Evolutionary conservation across 2,329 filamentous ascomycete species (phyloP), one percentile per base, ranked within the genome.

Genomic region (Sclerotinia spermophila): DNA sequence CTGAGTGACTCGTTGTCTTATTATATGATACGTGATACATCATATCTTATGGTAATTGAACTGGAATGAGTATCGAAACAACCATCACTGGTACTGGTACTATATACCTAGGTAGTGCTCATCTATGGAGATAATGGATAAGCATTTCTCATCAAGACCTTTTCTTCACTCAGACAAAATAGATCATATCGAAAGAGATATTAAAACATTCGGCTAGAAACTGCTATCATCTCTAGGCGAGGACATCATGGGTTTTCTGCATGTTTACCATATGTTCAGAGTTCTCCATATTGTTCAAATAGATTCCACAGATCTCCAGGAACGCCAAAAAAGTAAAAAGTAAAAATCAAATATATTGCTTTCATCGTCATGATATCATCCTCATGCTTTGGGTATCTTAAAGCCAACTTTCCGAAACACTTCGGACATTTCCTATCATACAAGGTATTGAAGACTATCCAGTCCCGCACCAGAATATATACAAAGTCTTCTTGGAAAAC

Each of bases 361-460:
- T 62, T 53, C 48, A 19, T 62, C 15, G n/a, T 53, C 67, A 42
- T 68, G 24, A 42, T 58, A 51, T 42, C 24, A 55, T 62, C 45
- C 67, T 64, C 24, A 64, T 27, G 48, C 45, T 64, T 64, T 38
- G 58, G 58, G 67, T 53, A 69, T 42, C 40, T 69, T 56, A 35
- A 69, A 30, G 38, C 45, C 21, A 40, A 48, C 24, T 42, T 42
- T 55, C 59, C 48, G 24, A 35, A 51, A 24, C 30, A 51, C 56
- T 33, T 51, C 30, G 15, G 45, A 30, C 48, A 44, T 27, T 64
- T 69, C 67, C 59, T 69, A 65, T 69, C 33, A 56, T 64, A 69
- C 45, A 65, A 55, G 42, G 40, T 45, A 27, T n/a, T 42, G 2
- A 65, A 64, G 48, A 64, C 67, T 65, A 69, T 55, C 58, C 58